phyloP scores from a whole-genome alignment of 2,329 filamentous ascomycete genomes.

The Penicillium sp. region DNA sequence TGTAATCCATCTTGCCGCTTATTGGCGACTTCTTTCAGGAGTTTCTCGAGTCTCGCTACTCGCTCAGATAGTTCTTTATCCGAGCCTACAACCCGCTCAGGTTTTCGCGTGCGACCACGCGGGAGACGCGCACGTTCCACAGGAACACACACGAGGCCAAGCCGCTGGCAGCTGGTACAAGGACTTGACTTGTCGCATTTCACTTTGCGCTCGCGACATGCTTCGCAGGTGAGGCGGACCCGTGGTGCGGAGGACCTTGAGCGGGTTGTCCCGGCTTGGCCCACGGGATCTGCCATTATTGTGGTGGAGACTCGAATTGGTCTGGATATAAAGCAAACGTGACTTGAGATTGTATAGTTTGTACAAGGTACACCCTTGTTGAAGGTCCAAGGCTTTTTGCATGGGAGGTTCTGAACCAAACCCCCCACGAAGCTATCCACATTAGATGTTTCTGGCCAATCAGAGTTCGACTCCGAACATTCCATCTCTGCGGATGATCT shows the following conservation, averaged over 20 bases:
- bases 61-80: conserved; percentile 23
- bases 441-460: background rate
- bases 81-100: conserved; percentile 10
- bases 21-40: conserved; percentile 19
- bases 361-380: background rate
- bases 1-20: conserved; percentile 3
- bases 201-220: conserved; percentile 34
- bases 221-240: conserved; percentile 32
- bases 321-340: background rate
- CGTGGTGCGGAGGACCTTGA: conserved; percentile 18
- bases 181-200: conserved; percentile 36
- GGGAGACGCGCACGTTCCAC: conserved; percentile 34
- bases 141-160: conserved; percentile 27
- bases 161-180: conserved; percentile 31
- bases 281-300: background rate
- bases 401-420: background rate
- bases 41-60: conserved; percentile 26
- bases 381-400: background rate
- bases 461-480: background rate
- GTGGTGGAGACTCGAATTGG: background rate
- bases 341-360: background rate
- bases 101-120: conserved; percentile 28
- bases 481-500: background rate
- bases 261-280: background rate
- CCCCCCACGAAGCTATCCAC: background rate